Percentiles rank a stretch among this genome's conserved stretches.
Conservation (phyloP, 1,284 basidiomycete species). For the Boletus mariae region DNA sequence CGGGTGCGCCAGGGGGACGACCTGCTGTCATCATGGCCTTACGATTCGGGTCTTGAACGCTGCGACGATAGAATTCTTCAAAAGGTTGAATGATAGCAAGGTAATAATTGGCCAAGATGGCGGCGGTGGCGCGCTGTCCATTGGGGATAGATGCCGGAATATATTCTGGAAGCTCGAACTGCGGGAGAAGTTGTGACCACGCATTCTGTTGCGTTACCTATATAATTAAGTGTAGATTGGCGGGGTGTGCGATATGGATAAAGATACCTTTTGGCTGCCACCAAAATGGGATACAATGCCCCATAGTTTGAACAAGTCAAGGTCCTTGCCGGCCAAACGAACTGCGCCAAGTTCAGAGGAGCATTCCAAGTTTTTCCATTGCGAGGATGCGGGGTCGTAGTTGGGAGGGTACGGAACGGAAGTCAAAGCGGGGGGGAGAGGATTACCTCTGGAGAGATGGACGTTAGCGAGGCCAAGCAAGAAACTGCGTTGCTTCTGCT, state of each 20-base stretch:
- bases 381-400: conserved; percentile 58
- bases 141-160: conserved; percentile 42
- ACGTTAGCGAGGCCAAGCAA: conserved; percentile 53
- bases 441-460: conserved; percentile 50
- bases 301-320: conserved; percentile 74
- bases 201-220: conserved; percentile 40
- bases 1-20: conserved; percentile 21
- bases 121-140: conserved; percentile 46
- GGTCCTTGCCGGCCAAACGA: conserved; percentile 72
- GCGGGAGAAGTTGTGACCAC: conserved; percentile 49
- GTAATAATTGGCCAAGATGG: conserved; percentile 55
- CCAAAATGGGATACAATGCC: conserved; percentile 52
- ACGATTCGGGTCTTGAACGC: conserved; percentile 47
- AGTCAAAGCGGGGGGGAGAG: conserved; percentile 65
- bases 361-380: conserved; percentile 61
- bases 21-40: conserved; percentile 43
- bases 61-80: conserved; percentile 64
- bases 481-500: conserved; percentile 56
- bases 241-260: conserved; percentile 4
- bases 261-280: conserved; percentile 54
- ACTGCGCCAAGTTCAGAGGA: conserved; percentile 56
- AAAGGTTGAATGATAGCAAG: conserved; percentile 59
- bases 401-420: conserved; percentile 48
- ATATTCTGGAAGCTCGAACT: conserved; percentile 64
- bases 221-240: conserved; percentile 1